Conservation (phyloP, 108 stramenopile genomes). For the Pseudonitzschia delicatissima region DNA sequence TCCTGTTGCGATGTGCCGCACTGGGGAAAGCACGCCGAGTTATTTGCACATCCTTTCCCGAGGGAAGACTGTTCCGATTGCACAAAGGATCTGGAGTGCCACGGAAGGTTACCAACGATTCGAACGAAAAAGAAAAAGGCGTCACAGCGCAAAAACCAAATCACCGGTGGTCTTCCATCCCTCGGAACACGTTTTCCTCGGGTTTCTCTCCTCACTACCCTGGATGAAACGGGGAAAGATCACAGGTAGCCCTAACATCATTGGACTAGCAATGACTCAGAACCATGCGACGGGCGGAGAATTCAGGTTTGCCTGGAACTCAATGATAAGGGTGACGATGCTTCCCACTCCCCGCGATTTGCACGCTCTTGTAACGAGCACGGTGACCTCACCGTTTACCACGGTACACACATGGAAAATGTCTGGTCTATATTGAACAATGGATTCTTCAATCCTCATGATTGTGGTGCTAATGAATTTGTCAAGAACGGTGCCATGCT, state of each 20-base stretch:
- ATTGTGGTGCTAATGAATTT: not conserved
- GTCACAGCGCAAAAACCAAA: not conserved
- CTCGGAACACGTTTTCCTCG: not conserved
- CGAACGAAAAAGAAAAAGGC: not conserved
- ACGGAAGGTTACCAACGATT: not conserved
- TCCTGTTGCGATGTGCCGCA: not conserved
- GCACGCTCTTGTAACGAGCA: not conserved
- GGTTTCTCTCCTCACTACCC: not conserved
- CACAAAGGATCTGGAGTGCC: not conserved
- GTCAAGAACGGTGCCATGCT: conserved; percentile 17
- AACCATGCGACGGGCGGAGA: not conserved
- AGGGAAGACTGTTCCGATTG: not conserved
- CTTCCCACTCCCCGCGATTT: conserved; percentile 6
- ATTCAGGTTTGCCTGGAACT: not conserved
- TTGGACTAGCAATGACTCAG: not conserved
- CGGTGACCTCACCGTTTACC: conserved; percentile 8
- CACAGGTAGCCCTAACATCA: not conserved
- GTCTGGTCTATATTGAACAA: conserved; percentile 18
- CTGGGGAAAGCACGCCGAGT: not conserved
- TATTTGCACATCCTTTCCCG: conserved; percentile 5
- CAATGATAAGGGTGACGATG: conserved; percentile 1
- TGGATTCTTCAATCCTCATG: not conserved
- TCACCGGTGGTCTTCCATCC: not conserved
- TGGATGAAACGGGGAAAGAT: conserved; percentile 4
- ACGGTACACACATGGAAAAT: conserved; percentile 13